Base-by-base conservation (phyloP, 106 monocot genomes). In the Acorus calamus region DNA sequence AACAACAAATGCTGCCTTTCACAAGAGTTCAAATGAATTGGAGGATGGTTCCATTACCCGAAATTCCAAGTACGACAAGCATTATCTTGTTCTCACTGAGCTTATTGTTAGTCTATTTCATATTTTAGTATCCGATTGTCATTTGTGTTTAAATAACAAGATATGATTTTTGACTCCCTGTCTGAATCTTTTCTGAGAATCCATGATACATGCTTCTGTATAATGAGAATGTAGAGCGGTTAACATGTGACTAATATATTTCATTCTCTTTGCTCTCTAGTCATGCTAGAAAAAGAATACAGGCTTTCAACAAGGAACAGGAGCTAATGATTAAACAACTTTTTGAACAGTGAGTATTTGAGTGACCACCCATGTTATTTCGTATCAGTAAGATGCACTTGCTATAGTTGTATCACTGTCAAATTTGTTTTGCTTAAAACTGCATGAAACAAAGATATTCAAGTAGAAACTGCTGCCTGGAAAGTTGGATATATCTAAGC, bases 251-350 rank as follows among this genome's bases (percentile, higher is more conserved):
- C 44, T 61, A 56, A 54, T 53, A n/a, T 2, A 68, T 59, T 8
- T 61, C 46, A 43, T 55, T 56, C 47, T 51, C 54, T 61, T 50
- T 53, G 56, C 50, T 42, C 8, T 70, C 8, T 67, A 83, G 78
- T 11, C 49, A 49, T 14, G 69, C 50, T 56, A 76, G 88, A 67
- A 88, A 88, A 67, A 66, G 83, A 71, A 42, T 76, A 65, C 59
- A 53, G 4, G 75, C 81, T 46, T 81, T 88, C 63, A 80, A 73
- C 68, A 50, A 73, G 57, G 81, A 88, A 42, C 78, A 88, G 61
- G 88, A 88, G 68, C 53, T 56, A 28, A 73, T 78, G 55, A 58
- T 88, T 47, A 84, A 56, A 76, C 47, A 14, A 46, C 64, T 88
- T 53, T 88, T 73, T 69, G 78, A 84, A 73, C 10, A 69, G 88